Conservation (phyloP, 2,329 filamentous ascomycete genomes). For the Microdochium bolleyi region DNA sequence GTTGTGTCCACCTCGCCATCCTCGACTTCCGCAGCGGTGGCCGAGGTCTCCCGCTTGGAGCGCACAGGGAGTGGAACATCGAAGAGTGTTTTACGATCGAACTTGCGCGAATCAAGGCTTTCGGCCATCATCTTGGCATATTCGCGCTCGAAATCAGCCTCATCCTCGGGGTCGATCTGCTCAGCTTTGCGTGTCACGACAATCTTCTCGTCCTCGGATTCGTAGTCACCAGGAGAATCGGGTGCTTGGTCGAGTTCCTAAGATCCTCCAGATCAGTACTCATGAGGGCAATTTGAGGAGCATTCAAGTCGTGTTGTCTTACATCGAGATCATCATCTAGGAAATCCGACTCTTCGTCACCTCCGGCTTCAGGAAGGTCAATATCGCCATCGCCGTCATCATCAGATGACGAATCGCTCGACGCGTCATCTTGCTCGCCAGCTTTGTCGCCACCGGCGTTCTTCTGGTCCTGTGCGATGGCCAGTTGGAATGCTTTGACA, state of each 20-base stretch:
- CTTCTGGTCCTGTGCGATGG: constrained; percentile 87
- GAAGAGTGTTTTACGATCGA: constrained; percentile 88
- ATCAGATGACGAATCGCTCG: constrained; percentile 64
- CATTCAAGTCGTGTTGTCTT: constrained; percentile 10
- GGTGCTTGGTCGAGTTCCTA: constrained; percentile 40
- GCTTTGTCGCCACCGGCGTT: constrained; percentile 62
- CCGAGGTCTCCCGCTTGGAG: constrained; percentile 52
- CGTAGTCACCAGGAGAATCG: constrained; percentile 46
- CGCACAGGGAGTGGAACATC: constrained; percentile 97
- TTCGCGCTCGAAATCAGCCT: constrained; percentile 96
- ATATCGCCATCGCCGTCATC: constrained; percentile 61
- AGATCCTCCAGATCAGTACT: constrained; percentile 11
- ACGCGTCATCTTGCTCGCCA: constrained; percentile 63
- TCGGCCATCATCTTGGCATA: constrained; percentile 98
- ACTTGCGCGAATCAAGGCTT: constrained; percentile 90
- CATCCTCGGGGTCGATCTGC: constrained; percentile 82
- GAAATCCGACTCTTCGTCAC: constrained; percentile 47
- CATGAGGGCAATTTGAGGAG: background rate
- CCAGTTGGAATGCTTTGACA: constrained; percentile 72
- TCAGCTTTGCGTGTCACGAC: constrained; percentile 88
- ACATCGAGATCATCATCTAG: constrained; percentile 54
- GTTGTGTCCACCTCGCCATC: constrained; percentile 19
- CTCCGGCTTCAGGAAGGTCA: constrained; percentile 53
- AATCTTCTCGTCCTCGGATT: constrained; percentile 80
- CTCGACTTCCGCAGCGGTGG: constrained; percentile 25